A percentile compares a stretch with the other conserved stretches of the same genome.
Evolutionary conservation across 2,329 filamentous ascomycete species (phyloP).

Genomic region (Didymella segeticola): DNA sequence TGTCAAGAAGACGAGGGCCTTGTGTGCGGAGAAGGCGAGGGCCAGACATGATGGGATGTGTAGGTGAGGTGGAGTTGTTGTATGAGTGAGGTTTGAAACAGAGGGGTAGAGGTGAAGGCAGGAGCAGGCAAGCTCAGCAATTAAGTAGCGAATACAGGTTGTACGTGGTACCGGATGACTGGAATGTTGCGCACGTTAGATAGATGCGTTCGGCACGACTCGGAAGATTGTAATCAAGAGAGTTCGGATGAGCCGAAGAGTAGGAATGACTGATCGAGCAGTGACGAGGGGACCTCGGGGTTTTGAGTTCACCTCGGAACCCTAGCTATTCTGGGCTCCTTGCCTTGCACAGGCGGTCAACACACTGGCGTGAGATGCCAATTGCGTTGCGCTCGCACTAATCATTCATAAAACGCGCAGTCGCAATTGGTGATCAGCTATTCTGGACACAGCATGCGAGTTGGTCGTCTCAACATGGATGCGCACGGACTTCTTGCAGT

Average conservation of each 20-base stretch:
- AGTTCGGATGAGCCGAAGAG: constrained; percentile 11
- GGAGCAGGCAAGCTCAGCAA: constrained; percentile 11
- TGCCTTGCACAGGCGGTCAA: constrained; percentile 18
- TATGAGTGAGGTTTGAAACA: neutral
- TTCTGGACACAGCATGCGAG: constrained; percentile 16
- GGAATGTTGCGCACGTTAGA: constrained; percentile 10
- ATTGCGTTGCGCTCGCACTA: constrained; percentile 17
- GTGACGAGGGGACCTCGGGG: constrained; percentile 11
- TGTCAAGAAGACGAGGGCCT: constrained; percentile 16
- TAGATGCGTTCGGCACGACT: constrained; percentile 6
- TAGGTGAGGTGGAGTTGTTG: neutral
- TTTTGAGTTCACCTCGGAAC: constrained; percentile 17
- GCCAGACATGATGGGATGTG: constrained; percentile 11
- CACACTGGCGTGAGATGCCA: constrained; percentile 14
- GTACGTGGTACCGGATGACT: constrained; percentile 5
- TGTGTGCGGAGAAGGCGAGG: constrained; percentile 19
- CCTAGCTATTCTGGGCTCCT: constrained; percentile 8
- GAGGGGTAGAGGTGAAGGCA: neutral
- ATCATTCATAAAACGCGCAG: constrained; percentile 17
- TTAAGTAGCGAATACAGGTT: constrained; percentile 8
- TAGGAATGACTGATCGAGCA: constrained; percentile 10
- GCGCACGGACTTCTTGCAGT: constrained; percentile 11
- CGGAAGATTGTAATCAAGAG: constrained; percentile 11
- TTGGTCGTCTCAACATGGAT: constrained; percentile 18
- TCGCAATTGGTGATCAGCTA: constrained; percentile 17